Evolutionary conservation across 768 basidiomycete genomes (phyloP), one percentile per base, ranked within the genome.

Genomic region (Boletus patriciae): DNA sequence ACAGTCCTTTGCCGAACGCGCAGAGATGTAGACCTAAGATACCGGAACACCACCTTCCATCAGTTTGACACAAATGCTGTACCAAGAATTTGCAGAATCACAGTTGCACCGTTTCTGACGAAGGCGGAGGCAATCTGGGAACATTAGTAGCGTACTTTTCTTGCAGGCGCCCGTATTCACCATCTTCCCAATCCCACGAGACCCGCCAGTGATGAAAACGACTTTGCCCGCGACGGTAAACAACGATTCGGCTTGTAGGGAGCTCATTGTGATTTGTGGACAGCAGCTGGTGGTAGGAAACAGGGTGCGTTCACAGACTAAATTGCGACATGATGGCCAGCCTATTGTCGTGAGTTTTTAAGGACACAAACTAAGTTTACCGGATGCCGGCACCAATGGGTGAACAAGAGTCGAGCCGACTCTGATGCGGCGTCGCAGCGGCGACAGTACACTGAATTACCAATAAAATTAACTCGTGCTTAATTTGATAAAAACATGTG

Each of bases 131-230:
- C 80, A 59, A 88, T 86, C 86, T 86, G 56, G 54, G 34, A 62
- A 15, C 49, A 43, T 61, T 55, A 66, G 29, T 43, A 9, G 6
- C 62, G 19, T n/a, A 19, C 21, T 36, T 31, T 41, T 44, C 41
- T 40, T 34, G 50, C 12, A 42, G 40, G 23, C 3, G 12, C 45
- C n/a, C 16, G 33, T 16, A 69, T 74, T 58, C 48, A 80, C 83
- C 83, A 84, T 84, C 73, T 83, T 86, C 6, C 87, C 85, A 31
- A 87, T 79, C 6, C 86, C 86, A 55, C 83, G 74, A 29, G 81
- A 83, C 12, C 86, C 87, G 8, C 87, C 87, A 4, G 85, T 87
- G 38, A 86, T 77, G 23, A 88, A 74, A 6, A 85, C 83, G 16
- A 81, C 74, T 57, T 80, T 83, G 25, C 73, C 80, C 34, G 76